A percentile compares a stretch with the other conserved stretches of the same genome.
These are phyloP conservation scores for Sporothrix mexicana DNA, from an alignment of 2,329 filamentous ascomycete species.

Conservation along the genomic window DNA sequence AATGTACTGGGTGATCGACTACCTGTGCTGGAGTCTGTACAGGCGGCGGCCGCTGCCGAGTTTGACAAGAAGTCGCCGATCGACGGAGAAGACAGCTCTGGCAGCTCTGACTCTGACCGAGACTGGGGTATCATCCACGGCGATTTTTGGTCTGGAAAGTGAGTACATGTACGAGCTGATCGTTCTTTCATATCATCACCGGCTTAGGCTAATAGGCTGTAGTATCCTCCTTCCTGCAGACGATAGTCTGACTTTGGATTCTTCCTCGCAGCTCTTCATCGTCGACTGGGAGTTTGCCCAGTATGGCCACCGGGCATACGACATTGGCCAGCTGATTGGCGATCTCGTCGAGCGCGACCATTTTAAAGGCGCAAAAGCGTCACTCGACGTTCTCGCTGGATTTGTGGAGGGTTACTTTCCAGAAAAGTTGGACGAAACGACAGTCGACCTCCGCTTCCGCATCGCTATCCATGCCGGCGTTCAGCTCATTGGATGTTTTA, in stretches of 20 bases:
- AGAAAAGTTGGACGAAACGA: background rate
- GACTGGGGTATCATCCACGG: constrained; percentile 14
- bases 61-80: background rate
- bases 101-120: background rate
- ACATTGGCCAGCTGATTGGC: constrained; percentile 51
- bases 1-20: background rate
- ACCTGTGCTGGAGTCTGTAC: background rate
- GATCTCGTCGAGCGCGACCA: constrained; percentile 45
- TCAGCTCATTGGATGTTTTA: constrained; percentile 8
- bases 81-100: background rate
- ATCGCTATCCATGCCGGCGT: background rate
- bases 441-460: background rate
- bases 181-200: no score
- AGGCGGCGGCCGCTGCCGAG: background rate
- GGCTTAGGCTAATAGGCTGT: no score
- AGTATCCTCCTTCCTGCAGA: constrained; percentile 12
- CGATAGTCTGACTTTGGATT: background rate
- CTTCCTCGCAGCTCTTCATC: constrained; percentile 43
- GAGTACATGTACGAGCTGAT: no score
- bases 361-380: background rate
- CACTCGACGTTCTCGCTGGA: background rate
- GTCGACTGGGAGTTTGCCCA: constrained; percentile 53
- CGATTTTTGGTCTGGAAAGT: constrained; percentile 21
- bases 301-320: constrained; percentile 47
- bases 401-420: constrained; percentile 7